Evolutionary conservation across 768 basidiomycete species (phyloP).

Genomic region (Kwoniella sp.): DNA sequence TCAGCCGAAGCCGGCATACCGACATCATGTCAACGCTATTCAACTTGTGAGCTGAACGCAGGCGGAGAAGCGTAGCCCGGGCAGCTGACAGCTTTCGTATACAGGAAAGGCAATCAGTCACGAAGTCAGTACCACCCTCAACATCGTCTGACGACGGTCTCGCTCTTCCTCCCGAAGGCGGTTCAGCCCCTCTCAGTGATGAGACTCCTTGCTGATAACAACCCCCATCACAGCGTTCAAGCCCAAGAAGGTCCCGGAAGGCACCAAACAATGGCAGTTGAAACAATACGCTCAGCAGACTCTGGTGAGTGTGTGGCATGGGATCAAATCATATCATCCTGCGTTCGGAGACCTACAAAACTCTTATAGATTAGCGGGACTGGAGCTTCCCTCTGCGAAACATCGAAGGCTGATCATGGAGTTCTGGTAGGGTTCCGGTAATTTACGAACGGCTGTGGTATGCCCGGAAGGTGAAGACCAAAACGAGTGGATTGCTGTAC

Average conservation of each 20-base stretch:
- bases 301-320: constrained; percentile 50
- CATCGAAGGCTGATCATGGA: neutral
- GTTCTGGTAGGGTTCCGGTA: constrained; percentile 85
- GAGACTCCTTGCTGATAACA: constrained; percentile 12
- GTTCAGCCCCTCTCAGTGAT: neutral
- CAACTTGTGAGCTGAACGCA: constrained; percentile 47
- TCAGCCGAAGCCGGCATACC: too few species aligned
- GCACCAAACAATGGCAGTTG: constrained; percentile 96
- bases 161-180: neutral
- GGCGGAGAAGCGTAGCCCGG: neutral
- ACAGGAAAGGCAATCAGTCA: constrained; percentile 43
- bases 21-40: constrained; percentile 54
- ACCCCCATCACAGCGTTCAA: constrained; percentile 68
- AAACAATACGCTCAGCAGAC: constrained; percentile 70
- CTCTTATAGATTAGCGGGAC: too few species aligned
- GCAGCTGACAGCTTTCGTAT: constrained; percentile 10
- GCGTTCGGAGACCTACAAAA: constrained; percentile 7
- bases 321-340: too few species aligned
- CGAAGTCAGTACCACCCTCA: constrained; percentile 31
- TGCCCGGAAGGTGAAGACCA: constrained; percentile 95
- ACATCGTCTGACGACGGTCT: too few species aligned
- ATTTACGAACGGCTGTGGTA: constrained; percentile 85
- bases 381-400: neutral
- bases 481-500: constrained; percentile 99
- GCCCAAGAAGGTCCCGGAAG: constrained; percentile 90